Evolutionary conservation across 169 alveolate species (phyloP), one percentile per base, ranked within the genome.

Genomic region (Plasmodium berghei): DNA sequence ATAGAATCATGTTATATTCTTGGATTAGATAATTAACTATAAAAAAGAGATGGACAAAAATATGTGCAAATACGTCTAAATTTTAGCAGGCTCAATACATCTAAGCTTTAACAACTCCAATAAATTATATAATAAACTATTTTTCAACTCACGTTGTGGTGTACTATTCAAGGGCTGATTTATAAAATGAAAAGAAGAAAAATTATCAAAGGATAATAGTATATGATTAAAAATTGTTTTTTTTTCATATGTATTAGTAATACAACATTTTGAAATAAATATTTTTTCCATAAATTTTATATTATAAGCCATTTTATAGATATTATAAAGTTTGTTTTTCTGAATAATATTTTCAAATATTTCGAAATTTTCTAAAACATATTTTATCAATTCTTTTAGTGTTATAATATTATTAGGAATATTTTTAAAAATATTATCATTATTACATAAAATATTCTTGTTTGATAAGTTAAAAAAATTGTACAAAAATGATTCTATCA

Each of bases 1-100:
- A 40, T 20, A 80, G 58, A 18, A 80, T 49, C 59, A 58, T 54
- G 42, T 80, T 80, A 63, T 80, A 80, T 55, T 80, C 90, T 56
- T 80, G 72, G 16, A 73, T 80, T 28, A 80, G 62, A 42, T 66
- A 80, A 9, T 66, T 80, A 42, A 67, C 90, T 80, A 73, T 0
- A 54, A 6, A 71, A 26, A n/a, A 9, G 8, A 34, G 45, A 58
- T 5, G 49, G 18, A 55, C 14, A 40, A 49, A 59, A 28, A n/a
- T 45, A 26, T 48, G 67, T 20, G 28, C 24, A 8, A 75, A 28
- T 54, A 6, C 18, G 12, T 4, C 18, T 5, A 54, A 6, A 54
- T 54, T 28, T 28, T 52, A 28, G 5, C 0, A 4, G 34, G 34
- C 10, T 0, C 2, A 9, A 58, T 16, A 0, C 20, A 20, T 18